Base-by-base conservation (phyloP, 495 filamentous ascomycete species). In the Copromyces sp. region DNA sequence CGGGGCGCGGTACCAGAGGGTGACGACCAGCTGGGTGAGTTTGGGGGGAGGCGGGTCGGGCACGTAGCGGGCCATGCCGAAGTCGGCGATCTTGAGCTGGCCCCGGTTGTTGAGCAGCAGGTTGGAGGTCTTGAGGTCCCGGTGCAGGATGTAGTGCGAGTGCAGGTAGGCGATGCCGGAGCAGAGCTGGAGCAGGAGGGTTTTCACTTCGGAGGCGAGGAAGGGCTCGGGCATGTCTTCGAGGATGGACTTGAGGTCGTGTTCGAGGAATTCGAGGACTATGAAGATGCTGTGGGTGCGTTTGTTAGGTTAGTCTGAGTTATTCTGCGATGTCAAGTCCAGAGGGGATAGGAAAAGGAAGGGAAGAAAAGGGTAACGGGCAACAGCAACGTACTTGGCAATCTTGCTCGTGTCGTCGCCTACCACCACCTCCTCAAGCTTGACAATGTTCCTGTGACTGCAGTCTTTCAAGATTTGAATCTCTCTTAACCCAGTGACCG, bases 211-310 rank as follows among this genome's bases (percentile, higher is more conserved):
- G 40, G 94, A 97, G 16, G 92, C 90, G 68, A 96, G 87, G 82
- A 99, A 99, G 0, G 95, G 94, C 76, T 98, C 93, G 68, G 90
- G 87, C 93, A 98, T 97, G 78, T 94, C 92, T 75, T 96, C 92
- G 73, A 95, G 91, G 72, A 99, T 87, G 72, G 92, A 92, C 84
- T 97, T 97, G 73, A 99, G 91, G 81, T 99, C 95, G 85, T 99
- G 95, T 85, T 98, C 95, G 78, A 97, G 86, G 84, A 98, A 99
- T 81, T 97, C 94, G 89, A 99, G 94, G 72, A 99, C 95, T 69
- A 99, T 90, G 84, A 92, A 98, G 74, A 97, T 90, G 84, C 93
- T 94, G 80, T 78, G 75, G 71, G 71, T 69, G 39, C 45, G 32
- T 39, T 20, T 32, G 37, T 72, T 73, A 42, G 37, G 37, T 72